Percentiles rank a stretch among this genome's conserved stretches.
phyloP scores from a whole-genome alignment of 2,329 filamentous ascomycete species.

The Akanthomyces dipterigenus region DNA sequence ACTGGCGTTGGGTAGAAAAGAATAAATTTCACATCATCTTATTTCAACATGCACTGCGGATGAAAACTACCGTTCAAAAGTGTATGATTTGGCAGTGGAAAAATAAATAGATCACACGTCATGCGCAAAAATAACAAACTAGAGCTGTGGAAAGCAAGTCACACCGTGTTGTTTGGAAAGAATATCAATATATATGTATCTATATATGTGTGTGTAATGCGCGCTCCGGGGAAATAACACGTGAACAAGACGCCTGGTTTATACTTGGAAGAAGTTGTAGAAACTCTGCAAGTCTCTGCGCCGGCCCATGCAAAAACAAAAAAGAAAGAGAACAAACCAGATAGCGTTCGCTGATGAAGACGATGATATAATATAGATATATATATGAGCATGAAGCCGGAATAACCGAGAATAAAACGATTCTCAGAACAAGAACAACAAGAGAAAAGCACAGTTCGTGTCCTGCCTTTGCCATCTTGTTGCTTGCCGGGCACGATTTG shows the following conservation, averaged over 20 bases:
- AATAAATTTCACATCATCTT: not conserved
- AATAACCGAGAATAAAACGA: not conserved
- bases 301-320: not conserved
- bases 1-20: constrained; percentile 9
- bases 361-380: not conserved
- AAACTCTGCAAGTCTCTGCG: not conserved
- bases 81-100: no score
- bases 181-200: not conserved
- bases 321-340: not conserved
- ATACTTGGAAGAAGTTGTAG: not conserved
- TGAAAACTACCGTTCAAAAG: no score
- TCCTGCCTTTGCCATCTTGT: not conserved
- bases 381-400: no score
- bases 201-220: not conserved
- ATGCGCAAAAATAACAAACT: no score
- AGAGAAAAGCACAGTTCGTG: not conserved
- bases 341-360: not conserved
- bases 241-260: not conserved
- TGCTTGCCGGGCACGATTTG: not conserved
- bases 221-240: not conserved
- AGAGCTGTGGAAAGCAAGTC: not conserved
- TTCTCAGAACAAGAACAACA: no score
- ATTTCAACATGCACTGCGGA: no score
- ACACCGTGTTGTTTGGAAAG: not conserved
- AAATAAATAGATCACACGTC: no score